phyloP scores from a whole-genome alignment of 192 early-diverging fungal genomes.

The Geranomyces variabilis region DNA sequence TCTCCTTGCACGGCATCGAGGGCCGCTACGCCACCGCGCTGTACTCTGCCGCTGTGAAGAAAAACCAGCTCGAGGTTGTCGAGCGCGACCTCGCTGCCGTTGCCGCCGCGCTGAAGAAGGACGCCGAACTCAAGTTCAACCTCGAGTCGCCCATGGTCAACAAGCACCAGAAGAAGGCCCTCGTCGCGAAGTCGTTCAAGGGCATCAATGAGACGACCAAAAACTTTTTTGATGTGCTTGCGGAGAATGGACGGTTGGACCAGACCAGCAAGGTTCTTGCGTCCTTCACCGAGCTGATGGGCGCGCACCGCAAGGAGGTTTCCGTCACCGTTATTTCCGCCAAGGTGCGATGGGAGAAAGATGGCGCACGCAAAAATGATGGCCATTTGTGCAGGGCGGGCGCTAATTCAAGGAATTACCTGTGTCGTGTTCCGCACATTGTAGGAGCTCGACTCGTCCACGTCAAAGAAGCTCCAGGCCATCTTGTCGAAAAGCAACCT shows the following conservation, averaged over 20 bases:
- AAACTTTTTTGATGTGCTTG: slow-evolving; percentile 90
- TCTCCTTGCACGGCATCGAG: slow-evolving; percentile 91
- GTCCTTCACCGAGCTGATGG: slow-evolving; percentile 82
- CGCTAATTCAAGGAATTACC: no score
- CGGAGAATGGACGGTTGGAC: slow-evolving; percentile 92
- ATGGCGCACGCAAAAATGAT: background rate
- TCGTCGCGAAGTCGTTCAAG: slow-evolving; percentile 70
- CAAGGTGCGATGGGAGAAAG: slow-evolving; percentile 74
- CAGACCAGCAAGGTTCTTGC: slow-evolving; percentile 81
- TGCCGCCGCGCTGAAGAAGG: slow-evolving; percentile 69
- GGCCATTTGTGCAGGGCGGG: no score
- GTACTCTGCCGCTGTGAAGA: slow-evolving; percentile 88
- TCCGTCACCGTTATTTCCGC: slow-evolving; percentile 87
- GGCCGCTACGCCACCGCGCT: slow-evolving; percentile 98
- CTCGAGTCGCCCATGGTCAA: slow-evolving; percentile 87
- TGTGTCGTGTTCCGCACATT: no score
- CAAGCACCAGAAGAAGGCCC: slow-evolving; percentile 73
- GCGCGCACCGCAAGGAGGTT: slow-evolving; percentile 86
- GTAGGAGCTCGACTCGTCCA: slow-evolving; percentile 68
- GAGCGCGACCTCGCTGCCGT: slow-evolving; percentile 82
- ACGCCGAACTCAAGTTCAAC: slow-evolving; percentile 69
- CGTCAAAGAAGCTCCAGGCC: slow-evolving; percentile 71
- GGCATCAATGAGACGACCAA: slow-evolving; percentile 64
- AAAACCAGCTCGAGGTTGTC: slow-evolving; percentile 76
- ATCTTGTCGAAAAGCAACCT: slow-evolving; percentile 81